Evolutionary conservation across 2,329 filamentous ascomycete genomes (phyloP), one percentile per base, ranked within the genome.

Genomic region (Aquanectria penicillioides): DNA sequence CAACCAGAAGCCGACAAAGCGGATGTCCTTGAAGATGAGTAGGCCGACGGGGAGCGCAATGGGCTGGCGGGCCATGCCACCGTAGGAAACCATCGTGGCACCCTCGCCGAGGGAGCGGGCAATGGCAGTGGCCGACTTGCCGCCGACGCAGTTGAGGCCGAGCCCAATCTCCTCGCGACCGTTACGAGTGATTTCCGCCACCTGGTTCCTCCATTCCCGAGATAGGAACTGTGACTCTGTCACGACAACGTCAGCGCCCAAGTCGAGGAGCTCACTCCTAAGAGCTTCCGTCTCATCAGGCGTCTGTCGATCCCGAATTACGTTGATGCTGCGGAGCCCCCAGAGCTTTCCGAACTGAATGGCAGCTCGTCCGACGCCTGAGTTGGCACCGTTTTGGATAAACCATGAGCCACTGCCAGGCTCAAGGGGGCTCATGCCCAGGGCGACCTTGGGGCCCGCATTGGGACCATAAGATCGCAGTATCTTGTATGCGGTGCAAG

Each of bases 311-410:
- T 91, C 88, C 11, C 95, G 86, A 34, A 99, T 83, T 20, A 99
- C 83, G 73, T 97, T 98, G 76, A 99, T 91, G 72, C 90, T 96
- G 71, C 92, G 89, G 70, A 95, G 85, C 0, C 94, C 94, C 94
- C 94, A 98, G 50, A 93, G 83, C 68, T 80, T 83, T 2, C 86
- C 94, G 2, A 99, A 81, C 78, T 99, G 95, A 64, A 98, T 95
- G 10, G 93, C 94, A 3, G 94, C 91, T 33, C 95, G 83, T 2
- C 95, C 95, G 13, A 99, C 95, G 10, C 93, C 95, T 36, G 89
- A 93, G 77, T 99, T 99, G 33, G 94, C 95, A 7, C 94, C 95
- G 74, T 99, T 99, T 78, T 99, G 95, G 41, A 99, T 88, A 73
- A 97, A 92, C 94, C 94, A 99, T 55, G 96, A 90, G 52, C 94